Evolutionary conservation across 2,329 filamentous ascomycete genomes (phyloP).

Genomic region (Arthrinium puccinioides): DNA sequence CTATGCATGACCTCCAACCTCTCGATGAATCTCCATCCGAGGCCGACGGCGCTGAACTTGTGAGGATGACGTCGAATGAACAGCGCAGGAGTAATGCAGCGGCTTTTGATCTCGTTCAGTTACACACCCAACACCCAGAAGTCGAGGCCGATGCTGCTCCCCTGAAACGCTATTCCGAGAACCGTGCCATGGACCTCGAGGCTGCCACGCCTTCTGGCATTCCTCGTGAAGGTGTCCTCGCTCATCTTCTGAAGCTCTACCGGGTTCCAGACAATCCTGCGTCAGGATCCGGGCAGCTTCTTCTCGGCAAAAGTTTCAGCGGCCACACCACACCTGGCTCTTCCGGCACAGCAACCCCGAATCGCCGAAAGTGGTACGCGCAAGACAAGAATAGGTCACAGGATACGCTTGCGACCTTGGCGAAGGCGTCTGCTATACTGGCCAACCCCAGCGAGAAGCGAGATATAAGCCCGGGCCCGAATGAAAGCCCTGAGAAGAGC

Average conservation of each 20-base stretch:
- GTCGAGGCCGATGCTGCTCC: not conserved
- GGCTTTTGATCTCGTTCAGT: conserved; percentile 33
- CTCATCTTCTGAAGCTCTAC: conserved; percentile 39
- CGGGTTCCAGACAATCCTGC: conserved; percentile 24
- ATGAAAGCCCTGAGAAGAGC: conserved; percentile 17
- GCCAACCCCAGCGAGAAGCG: conserved; percentile 8
- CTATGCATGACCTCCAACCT: not conserved
- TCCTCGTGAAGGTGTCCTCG: conserved; percentile 35
- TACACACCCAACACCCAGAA: conserved; percentile 26
- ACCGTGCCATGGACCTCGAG: conserved; percentile 5
- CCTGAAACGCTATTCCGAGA: conserved; percentile 1
- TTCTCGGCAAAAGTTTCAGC: conserved; percentile 10
- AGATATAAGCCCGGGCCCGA: conserved; percentile 5
- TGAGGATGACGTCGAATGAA: conserved; percentile 12
- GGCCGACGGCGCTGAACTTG: conserved; percentile 6
- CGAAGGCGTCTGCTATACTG: conserved; percentile 33
- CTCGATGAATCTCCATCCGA: conserved; percentile 7
- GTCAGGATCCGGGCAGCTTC: too few relatives aligned
- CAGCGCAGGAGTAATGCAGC: conserved; percentile 24
- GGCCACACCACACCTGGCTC: conserved; percentile 26
- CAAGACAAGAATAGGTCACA: conserved; percentile 32
- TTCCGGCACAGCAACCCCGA: conserved; percentile 34
- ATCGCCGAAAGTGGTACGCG: conserved; percentile 39
- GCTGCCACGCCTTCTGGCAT: conserved; percentile 11
- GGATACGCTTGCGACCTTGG: conserved; percentile 38